Evolutionary conservation across 768 basidiomycete species (phyloP).

Genomic region (Leucocoprinus leucothites): DNA sequence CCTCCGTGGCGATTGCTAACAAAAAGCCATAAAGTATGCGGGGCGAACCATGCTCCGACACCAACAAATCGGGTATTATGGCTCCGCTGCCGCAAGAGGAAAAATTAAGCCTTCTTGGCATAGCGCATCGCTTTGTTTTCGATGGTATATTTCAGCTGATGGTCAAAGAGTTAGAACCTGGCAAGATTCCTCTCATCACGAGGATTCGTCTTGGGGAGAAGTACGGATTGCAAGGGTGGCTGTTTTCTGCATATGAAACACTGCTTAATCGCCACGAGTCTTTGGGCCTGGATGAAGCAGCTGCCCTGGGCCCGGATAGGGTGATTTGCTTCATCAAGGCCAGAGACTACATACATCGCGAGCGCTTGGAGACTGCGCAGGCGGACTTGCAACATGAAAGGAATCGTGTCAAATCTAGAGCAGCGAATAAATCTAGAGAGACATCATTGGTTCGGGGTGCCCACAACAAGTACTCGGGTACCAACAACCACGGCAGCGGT

Average conservation of each 20-base stretch:
- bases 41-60: neutral
- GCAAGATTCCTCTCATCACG: conserved; percentile 22
- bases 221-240: conserved; percentile 36
- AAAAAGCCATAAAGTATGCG: no score
- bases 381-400: neutral
- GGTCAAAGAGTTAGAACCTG: conserved; percentile 21
- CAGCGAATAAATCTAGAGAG: neutral
- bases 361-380: neutral
- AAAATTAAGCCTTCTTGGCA: conserved; percentile 37
- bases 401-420: no score
- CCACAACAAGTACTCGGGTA: neutral
- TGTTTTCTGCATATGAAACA: conserved; percentile 32
- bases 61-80: neutral
- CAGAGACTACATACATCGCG: neutral
- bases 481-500: neutral
- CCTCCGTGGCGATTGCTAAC: no score
- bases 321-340: neutral
- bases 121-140: conserved; percentile 37
- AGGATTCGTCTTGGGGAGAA: conserved; percentile 35
- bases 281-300: conserved; percentile 24
- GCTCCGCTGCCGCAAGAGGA: conserved; percentile 17
- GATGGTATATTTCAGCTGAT: conserved; percentile 31
- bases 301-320: conserved; percentile 23
- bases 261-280: conserved; percentile 32
- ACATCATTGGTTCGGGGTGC: neutral